These are phyloP conservation scores for Ophiocordyceps camponoti-saundersi DNA, from an alignment of 2,329 filamentous ascomycete genomes.

Conservation along the genomic window DNA sequence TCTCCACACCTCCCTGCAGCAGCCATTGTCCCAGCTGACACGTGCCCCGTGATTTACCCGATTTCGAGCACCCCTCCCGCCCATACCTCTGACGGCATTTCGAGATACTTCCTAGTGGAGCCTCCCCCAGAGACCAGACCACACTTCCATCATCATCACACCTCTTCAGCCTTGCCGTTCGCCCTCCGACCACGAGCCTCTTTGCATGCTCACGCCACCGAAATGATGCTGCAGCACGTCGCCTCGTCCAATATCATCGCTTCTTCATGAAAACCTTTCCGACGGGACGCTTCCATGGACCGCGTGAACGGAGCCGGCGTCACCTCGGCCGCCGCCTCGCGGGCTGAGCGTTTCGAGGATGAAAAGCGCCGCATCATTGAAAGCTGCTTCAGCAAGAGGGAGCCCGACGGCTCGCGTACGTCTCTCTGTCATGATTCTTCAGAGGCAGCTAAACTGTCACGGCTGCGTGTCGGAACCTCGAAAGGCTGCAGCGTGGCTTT, in stretches of 20 bases:
- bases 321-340: conserved; percentile 14
- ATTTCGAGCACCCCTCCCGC: background rate
- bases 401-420: conserved; percentile 72
- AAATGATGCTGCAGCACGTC: background rate
- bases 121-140: background rate
- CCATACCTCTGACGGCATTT: background rate
- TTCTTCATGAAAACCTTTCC: conserved; percentile 6
- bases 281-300: conserved; percentile 15
- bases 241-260: background rate
- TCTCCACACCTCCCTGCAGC: background rate
- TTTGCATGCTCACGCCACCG: background rate
- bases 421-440: conserved; percentile 7
- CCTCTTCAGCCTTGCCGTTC: background rate
- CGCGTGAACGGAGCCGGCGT: conserved; percentile 17
- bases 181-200: background rate
- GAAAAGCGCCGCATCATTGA: conserved; percentile 91
- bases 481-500: background rate
- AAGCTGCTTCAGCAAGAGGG: conserved; percentile 84
- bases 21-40: background rate
- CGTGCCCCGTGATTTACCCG: background rate
- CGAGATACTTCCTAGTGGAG: background rate
- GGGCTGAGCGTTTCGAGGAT: conserved; percentile 83
- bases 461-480: background rate
- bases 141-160: background rate
- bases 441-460: background rate